These are phyloP conservation scores for Verticillium nubilum DNA, from an alignment of 2,329 filamentous ascomycete genomes.

Conservation along the genomic window DNA sequence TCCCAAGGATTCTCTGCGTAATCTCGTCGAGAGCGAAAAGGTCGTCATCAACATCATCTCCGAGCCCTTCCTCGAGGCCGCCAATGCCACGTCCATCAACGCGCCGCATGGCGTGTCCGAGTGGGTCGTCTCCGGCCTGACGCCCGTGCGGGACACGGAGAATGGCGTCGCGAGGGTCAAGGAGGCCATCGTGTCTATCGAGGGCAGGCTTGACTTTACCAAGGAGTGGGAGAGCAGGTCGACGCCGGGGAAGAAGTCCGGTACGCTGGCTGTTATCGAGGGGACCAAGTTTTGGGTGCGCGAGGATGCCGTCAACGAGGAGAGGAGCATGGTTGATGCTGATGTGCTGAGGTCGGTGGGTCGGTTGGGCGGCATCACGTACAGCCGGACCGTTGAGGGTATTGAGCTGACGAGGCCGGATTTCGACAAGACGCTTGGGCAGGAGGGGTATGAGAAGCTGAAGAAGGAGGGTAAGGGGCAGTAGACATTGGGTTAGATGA, in stretches of 20 bases:
- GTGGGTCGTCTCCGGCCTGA: constrained; percentile 57
- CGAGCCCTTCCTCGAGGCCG: constrained; percentile 81
- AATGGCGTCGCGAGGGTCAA: constrained; percentile 69
- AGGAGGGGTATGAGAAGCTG: constrained; percentile 52
- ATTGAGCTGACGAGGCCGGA: constrained; percentile 65
- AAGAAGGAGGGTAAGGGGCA: constrained; percentile 27
- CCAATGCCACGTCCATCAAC: constrained; percentile 75
- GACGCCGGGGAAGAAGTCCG: constrained; percentile 67
- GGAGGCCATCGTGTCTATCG: constrained; percentile 78
- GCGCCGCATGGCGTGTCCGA: constrained; percentile 72
- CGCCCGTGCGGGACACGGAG: constrained; percentile 57
- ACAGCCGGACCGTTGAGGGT: constrained; percentile 63
- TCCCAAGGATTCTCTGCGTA: constrained; percentile 75
- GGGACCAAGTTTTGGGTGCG: constrained; percentile 84
- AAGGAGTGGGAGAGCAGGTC: constrained; percentile 72
- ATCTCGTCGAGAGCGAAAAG: constrained; percentile 66
- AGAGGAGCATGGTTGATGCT: constrained; percentile 68
- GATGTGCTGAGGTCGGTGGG: constrained; percentile 67
- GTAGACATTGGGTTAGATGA: background rate
- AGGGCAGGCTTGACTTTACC: constrained; percentile 70
- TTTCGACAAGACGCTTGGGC: constrained; percentile 46
- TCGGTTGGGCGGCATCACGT: constrained; percentile 81
- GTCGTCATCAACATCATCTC: constrained; percentile 84
- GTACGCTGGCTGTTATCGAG: constrained; percentile 72
- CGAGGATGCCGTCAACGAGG: constrained; percentile 80